Percentiles rank a stretch among this genome's conserved stretches.
Evolutionary conservation across 1,284 basidiomycete genomes (phyloP).

Genomic region (Rhodotorula sp.): DNA sequence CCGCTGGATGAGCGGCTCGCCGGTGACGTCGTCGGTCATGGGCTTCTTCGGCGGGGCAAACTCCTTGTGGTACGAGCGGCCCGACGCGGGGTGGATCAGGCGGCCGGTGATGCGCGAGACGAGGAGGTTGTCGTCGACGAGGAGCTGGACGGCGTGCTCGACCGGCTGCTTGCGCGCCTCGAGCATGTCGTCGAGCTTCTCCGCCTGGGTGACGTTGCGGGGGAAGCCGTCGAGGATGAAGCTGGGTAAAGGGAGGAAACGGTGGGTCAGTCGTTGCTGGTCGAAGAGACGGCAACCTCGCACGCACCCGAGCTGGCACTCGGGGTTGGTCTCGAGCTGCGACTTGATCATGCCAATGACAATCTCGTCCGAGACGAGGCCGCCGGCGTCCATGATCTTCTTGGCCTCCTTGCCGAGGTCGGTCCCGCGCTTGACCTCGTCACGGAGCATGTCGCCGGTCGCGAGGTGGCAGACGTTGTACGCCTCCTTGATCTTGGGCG

Average conservation of each 20-base stretch:
- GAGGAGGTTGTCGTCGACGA: constrained; percentile 90
- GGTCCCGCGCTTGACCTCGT: constrained; percentile 87
- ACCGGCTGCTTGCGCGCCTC: constrained; percentile 72
- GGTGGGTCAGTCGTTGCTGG: background rate
- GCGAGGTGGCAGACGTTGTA: constrained; percentile 98
- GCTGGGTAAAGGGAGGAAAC: constrained; percentile 57
- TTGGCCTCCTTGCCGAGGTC: constrained; percentile 87
- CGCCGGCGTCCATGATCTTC: constrained; percentile 96
- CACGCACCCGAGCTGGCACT: constrained; percentile 88
- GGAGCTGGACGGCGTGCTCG: constrained; percentile 86
- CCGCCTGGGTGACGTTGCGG: constrained; percentile 93
- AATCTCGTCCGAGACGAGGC: constrained; percentile 92
- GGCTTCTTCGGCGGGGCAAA: constrained; percentile 97
- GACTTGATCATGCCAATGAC: constrained; percentile 97
- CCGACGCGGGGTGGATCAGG: constrained; percentile 84
- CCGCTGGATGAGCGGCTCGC: constrained; percentile 74
- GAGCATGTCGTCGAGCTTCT: constrained; percentile 95
- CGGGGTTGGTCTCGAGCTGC: constrained; percentile 89
- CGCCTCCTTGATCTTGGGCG: constrained; percentile 85
- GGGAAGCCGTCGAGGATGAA: constrained; percentile 99
- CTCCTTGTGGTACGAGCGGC: constrained; percentile 91
- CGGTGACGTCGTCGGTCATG: constrained; percentile 90
- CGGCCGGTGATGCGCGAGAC: constrained; percentile 97
- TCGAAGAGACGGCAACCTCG: background rate
- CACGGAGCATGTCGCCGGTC: constrained; percentile 96